Percentiles rank a stretch among this genome's conserved stretches.
Conservation (phyloP, 2,329 filamentous ascomycete species). For the Cladosporium sphaerospermum region DNA sequence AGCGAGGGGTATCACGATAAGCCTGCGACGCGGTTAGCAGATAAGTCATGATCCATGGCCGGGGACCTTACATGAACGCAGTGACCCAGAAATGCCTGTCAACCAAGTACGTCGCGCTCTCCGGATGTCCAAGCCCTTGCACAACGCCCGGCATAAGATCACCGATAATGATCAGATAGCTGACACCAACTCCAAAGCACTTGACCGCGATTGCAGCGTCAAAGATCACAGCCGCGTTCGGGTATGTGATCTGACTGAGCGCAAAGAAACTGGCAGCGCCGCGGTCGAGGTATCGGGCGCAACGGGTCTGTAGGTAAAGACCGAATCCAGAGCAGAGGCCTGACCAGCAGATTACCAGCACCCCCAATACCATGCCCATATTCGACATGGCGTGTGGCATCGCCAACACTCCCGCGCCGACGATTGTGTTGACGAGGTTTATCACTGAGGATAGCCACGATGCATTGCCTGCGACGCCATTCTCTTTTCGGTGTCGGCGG, state of each 20-base stretch:
- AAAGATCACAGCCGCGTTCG: constrained; percentile 90
- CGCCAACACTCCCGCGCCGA: constrained; percentile 88
- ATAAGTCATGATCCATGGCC: not conserved
- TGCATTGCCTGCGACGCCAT: constrained; percentile 64
- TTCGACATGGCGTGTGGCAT: constrained; percentile 95
- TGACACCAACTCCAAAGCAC: constrained; percentile 95
- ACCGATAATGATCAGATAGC: constrained; percentile 97
- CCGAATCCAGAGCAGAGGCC: constrained; percentile 84
- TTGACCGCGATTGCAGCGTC: constrained; percentile 95
- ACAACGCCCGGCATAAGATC: constrained; percentile 96
- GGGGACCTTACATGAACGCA: constrained; percentile 69
- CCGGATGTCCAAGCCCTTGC: constrained; percentile 64
- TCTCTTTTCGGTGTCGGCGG: constrained; percentile 63
- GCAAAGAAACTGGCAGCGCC: constrained; percentile 90
- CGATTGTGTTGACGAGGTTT: constrained; percentile 94
- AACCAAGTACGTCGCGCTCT: constrained; percentile 65
- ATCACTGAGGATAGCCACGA: constrained; percentile 87
- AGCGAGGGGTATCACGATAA: constrained; percentile 88
- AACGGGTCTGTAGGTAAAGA: constrained; percentile 88
- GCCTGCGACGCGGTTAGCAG: constrained; percentile 40
- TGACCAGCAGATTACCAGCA: constrained; percentile 83
- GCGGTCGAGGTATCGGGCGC: constrained; percentile 85
- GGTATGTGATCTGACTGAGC: constrained; percentile 94
- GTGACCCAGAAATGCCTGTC: constrained; percentile 98
- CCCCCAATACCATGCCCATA: constrained; percentile 84